Base-by-base conservation (phyloP, 1,284 basidiomycete species). In the Gomphus sp. region DNA sequence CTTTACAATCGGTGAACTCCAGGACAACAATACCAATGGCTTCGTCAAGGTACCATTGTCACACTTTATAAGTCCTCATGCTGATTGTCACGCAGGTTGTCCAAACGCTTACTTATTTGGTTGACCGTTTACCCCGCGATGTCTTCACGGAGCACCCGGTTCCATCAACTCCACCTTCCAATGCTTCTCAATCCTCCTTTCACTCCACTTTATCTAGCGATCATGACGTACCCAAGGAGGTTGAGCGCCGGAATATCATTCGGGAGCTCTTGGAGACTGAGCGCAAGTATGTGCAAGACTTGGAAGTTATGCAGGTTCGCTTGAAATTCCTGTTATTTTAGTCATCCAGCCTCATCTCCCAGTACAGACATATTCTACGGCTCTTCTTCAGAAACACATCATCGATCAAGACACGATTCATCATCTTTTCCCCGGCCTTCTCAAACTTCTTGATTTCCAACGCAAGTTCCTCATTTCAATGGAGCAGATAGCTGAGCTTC, bases 251-350 rank as follows among this genome's bases (percentile, higher is more conserved):
- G 64, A 87, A 91, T 65, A 89, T 93, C 63, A 81, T 93, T 59
- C 80, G 82, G 64, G 94, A 97, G 72, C 85, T 96, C 65, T 83
- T 97, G 55, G 91, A 93, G 69, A 95, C 92, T 3, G 97, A 99
- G 72, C 85, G 96, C 57, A 98, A 97, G 75, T 99, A 96, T 72
- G 96, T 99, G 16, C 91, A 96, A 72, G 96, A 99, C 74, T 77
- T 99, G 59, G 97, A 99, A 72, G 87, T 95, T 67, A 87, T 99
- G 80, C 93, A 96, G 82, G 92, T 91, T 65, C 66, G 83, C 69
- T 28, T 52, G 39, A 52, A 61, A 51, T 62, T 41, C 47, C 33
- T 39, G 48, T 44, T 57, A 47, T 39, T 55, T 55, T 56, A 41
- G 51, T 2, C 34, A 28, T 31, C 56, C 62, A 43, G 58, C 60